These are phyloP conservation scores for Talaromyces nanjingensis DNA, from an alignment of 495 filamentous ascomycete genomes.

Conservation along the genomic window DNA sequence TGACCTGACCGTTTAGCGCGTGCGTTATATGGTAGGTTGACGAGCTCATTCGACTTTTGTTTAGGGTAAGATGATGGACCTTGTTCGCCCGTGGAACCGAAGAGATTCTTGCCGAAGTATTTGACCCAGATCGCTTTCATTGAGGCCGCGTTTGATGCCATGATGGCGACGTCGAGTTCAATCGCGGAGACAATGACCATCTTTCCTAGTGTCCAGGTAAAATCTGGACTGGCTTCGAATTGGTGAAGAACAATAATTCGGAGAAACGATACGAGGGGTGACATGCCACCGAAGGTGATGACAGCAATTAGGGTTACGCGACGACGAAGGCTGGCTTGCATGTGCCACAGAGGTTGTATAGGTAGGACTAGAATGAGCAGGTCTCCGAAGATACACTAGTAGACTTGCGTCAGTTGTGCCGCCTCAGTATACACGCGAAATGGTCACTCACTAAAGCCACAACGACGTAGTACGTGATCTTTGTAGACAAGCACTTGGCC, in stretches of 20 bases:
- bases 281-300: not conserved
- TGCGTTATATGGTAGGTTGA: not conserved
- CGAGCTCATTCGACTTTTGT: not conserved
- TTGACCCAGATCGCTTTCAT: not conserved
- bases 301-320: not conserved
- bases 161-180: not conserved
- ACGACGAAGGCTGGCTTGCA: conserved; percentile 2
- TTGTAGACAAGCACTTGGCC: not conserved
- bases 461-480: not conserved
- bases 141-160: not conserved
- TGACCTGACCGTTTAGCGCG: conserved; percentile 1
- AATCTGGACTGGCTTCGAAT: not conserved
- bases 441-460: not conserved
- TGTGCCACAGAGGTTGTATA: not conserved
- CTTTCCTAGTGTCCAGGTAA: not conserved
- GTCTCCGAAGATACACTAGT: not conserved
- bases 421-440: not conserved
- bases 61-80: not conserved
- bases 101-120: not conserved
- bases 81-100: not conserved
- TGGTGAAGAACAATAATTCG: not conserved
- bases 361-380: not conserved
- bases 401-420: not conserved
- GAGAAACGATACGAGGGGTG: not conserved
- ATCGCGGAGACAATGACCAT: not conserved